Percentiles rank a stretch among this genome's conserved stretches.
phyloP scores from a whole-genome alignment of 1,284 basidiomycete species.

The Phaffia rhodozyma region DNA sequence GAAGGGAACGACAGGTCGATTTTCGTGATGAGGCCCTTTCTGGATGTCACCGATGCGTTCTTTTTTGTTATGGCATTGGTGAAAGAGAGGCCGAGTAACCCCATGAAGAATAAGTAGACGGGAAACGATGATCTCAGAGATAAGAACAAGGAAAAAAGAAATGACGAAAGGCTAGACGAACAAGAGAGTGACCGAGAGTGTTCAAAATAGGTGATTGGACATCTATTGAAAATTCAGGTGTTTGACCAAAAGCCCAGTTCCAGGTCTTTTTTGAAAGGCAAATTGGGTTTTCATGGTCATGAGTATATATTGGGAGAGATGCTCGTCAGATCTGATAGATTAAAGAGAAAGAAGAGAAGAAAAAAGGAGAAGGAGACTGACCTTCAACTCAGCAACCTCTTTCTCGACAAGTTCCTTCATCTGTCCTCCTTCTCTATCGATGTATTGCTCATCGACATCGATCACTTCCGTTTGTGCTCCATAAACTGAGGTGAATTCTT shows the following conservation, averaged over 20 bases:
- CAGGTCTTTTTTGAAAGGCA: constrained; percentile 53
- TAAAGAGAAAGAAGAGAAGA: background rate
- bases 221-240: constrained; percentile 66
- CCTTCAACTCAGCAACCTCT: constrained; percentile 60
- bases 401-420: constrained; percentile 41
- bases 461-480: constrained; percentile 25
- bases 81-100: constrained; percentile 42
- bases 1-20: constrained; percentile 21
- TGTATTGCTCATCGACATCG: constrained; percentile 39
- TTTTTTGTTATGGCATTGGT: constrained; percentile 65
- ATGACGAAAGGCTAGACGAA: background rate
- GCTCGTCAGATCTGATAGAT: background rate
- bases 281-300: background rate
- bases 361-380: constrained; percentile 30
- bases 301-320: background rate
- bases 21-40: constrained; percentile 38
- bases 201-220: constrained; percentile 9
- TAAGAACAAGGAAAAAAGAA: background rate
- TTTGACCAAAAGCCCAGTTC: constrained; percentile 90
- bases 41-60: constrained; percentile 35
- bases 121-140: background rate
- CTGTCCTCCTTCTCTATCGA: constrained; percentile 44
- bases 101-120: background rate
- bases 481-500: constrained; percentile 60
- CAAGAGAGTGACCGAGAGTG: background rate